A percentile compares a stretch with the other conserved stretches of the same genome.
These are phyloP conservation scores for Aspergillus sojae DNA, from an alignment of 2,329 filamentous ascomycete species.

Conservation along the genomic window DNA sequence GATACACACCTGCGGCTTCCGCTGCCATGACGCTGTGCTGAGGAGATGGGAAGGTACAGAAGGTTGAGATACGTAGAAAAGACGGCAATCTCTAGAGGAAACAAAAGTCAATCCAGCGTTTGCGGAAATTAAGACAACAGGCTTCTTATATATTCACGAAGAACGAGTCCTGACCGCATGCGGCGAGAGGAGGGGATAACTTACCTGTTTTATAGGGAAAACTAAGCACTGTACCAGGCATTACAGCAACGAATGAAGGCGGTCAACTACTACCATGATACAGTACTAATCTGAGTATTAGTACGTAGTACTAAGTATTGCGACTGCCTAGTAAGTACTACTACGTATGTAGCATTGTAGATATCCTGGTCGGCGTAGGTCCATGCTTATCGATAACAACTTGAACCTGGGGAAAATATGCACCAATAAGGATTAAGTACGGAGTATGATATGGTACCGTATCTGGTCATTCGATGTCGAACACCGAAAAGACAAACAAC, in stretches of 20 bases:
- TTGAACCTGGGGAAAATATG: too few relatives aligned
- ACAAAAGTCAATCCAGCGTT: conserved; percentile 18
- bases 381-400: conserved; percentile 34
- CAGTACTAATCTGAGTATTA: neutral
- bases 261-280: neutral
- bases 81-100: neutral
- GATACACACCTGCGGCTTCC: conserved; percentile 53
- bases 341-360: too few relatives aligned
- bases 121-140: conserved; percentile 14
- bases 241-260: conserved; percentile 3
- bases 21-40: conserved; percentile 28
- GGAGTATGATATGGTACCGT: too few relatives aligned
- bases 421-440: too few relatives aligned
- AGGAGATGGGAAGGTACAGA: neutral
- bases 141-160: neutral
- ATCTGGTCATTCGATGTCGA: too few relatives aligned
- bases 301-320: too few relatives aligned
- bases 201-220: conserved; percentile 11
- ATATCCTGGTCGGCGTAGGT: too few relatives aligned
- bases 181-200: conserved; percentile 25
- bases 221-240: neutral
- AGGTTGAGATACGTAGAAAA: neutral
- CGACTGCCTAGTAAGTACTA: too few relatives aligned
- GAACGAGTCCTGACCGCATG: conserved; percentile 31
- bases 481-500: too few relatives aligned